These are phyloP conservation scores for Yarrowia galli DNA, from an alignment of 1,139 yeast genomes.

Conservation along the genomic window DNA sequence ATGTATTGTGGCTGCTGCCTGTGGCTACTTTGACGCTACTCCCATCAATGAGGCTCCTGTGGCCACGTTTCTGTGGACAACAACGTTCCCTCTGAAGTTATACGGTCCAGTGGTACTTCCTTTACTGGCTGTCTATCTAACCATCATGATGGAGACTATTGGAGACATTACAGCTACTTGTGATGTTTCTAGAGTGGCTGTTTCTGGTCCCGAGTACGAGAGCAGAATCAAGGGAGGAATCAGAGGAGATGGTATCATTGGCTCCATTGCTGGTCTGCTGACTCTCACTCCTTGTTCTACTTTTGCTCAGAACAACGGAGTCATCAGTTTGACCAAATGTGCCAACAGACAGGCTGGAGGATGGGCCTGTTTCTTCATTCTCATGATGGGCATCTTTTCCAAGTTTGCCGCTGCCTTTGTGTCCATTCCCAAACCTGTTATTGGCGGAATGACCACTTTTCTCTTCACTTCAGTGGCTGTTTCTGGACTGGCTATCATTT, in stretches of 20 bases:
- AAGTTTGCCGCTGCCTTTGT: slow-evolving; percentile 90
- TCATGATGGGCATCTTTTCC: slow-evolving; percentile 85
- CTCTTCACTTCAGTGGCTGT: slow-evolving; percentile 88
- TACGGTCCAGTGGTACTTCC: slow-evolving; percentile 89
- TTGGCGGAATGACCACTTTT: slow-evolving; percentile 94
- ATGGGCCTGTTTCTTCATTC: slow-evolving; percentile 84
- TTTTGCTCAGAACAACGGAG: slow-evolving; percentile 94
- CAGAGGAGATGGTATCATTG: slow-evolving; percentile 77
- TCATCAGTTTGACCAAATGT: slow-evolving; percentile 86
- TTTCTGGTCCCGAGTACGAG: slow-evolving; percentile 80
- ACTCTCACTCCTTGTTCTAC: slow-evolving; percentile 81
- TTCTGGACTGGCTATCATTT: slow-evolving; percentile 82
- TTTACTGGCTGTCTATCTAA: slow-evolving; percentile 78
- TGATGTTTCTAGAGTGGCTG: slow-evolving; percentile 84
- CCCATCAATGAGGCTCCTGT: slow-evolving; percentile 76
- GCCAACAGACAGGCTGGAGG: slow-evolving; percentile 86
- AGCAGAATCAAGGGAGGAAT: slow-evolving; percentile 92
- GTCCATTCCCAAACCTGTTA: slow-evolving; percentile 81
- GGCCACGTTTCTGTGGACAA: slow-evolving; percentile 85
- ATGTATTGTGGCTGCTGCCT: slow-evolving; percentile 89
- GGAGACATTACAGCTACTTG: slow-evolving; percentile 94
- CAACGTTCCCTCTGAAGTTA: slow-evolving; percentile 74
- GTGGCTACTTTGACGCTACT: slow-evolving; percentile 73
- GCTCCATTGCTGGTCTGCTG: slow-evolving; percentile 70
- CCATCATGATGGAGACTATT: slow-evolving; percentile 86